Evolutionary conservation across 2,329 filamentous ascomycete genomes (phyloP), one percentile per base, ranked within the genome.

Genomic region (Monosporascus sp.): DNA sequence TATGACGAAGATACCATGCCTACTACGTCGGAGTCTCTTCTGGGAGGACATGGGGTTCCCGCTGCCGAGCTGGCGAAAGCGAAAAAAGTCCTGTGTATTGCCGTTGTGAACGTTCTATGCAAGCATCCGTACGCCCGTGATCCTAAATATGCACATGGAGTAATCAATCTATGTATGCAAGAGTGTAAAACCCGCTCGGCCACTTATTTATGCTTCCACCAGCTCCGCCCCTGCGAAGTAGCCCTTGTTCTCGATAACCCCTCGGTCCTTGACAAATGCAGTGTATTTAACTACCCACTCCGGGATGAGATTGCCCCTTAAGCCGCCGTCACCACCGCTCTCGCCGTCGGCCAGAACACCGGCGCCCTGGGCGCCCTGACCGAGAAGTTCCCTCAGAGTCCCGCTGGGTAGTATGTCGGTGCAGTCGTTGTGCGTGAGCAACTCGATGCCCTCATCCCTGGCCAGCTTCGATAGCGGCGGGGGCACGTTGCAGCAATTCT

Each of bases 251-350:
- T 99, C 94, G 59, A 99, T 93, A 8, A 99, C 94, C 15, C 94
- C 94, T 51, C 94, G 80, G 68, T 97, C 88, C 69, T 89, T 88
- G 41, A 97, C 90, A 54, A 97, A 93, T 1, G 94, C 94, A 38
- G 93, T 97, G 69, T 99, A 99, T 69, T 97, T 96, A 60, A 93
- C 87, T 27, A 97, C 94, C 93, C 94, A 99, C 68, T 93, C 85
- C 27, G 94, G 92, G 54, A 83, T 81, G 48, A 97, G 80, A 59
- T 96, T 85, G 5, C 90, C 92, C 60, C 81, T 78, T 53, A 96
- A 74, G 0, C 88, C 87, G 9, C 75, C 70, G 18, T 70, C 68
- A 25, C n/a, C n/a, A 14, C 73, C 63, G 65, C 76, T 71, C 7
- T 78, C 75, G n/a, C 72, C 65, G 37, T 83, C 82, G 5, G 87